Evolutionary conservation across 495 filamentous ascomycete species (phyloP), one percentile per base, ranked within the genome.

Genomic region (Hypoxylon perforatum): DNA sequence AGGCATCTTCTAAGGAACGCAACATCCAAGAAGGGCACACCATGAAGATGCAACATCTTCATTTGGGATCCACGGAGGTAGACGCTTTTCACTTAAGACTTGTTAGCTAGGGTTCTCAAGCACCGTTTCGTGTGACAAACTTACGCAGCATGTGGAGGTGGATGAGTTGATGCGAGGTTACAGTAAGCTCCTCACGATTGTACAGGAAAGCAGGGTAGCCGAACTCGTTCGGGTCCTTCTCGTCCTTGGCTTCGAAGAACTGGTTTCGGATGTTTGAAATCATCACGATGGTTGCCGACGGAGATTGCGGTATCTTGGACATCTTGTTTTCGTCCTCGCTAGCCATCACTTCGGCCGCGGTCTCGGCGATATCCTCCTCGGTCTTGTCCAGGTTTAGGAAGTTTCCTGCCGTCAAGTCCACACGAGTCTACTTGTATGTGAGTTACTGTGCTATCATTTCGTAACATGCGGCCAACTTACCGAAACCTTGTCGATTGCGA

Each of bases 61-160:
- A 72, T 56, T 5, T 36, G 11, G 4, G 30, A 3, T 0, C 74
- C 67, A 7, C 63, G 65, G 14, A 53, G 1, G 14, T 65, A 22
- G n/a, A 68, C 10, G 2, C 36, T 22, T 21, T 44, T 56, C 3
- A 75, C 58, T 69, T 51, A 15, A 41, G 15, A 22, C 3, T 42
- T 22, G 14, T 73, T 67, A 73, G 63, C 30, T 25, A n/a, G n/a
- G n/a, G n/a, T n/a, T n/a, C n/a, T n/a, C n/a, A 23, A 28, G 7
- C 10, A 10, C 3, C 15, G 21, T 22, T 14, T 30, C 8, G 9
- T 17, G 30, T 3, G 19, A n/a, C 1, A 33, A 15, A 50, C 57
- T 61, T 57, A 61, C 63, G 4, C 9, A 67, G 0, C 35, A 15
- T 30, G 6, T 45, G 51, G 0, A 22, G 53, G 19, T 58, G 22